These are phyloP conservation scores for Solanum bulbocastanum DNA, from an alignment of 257 asterid genomes.

Conservation along the genomic window DNA sequence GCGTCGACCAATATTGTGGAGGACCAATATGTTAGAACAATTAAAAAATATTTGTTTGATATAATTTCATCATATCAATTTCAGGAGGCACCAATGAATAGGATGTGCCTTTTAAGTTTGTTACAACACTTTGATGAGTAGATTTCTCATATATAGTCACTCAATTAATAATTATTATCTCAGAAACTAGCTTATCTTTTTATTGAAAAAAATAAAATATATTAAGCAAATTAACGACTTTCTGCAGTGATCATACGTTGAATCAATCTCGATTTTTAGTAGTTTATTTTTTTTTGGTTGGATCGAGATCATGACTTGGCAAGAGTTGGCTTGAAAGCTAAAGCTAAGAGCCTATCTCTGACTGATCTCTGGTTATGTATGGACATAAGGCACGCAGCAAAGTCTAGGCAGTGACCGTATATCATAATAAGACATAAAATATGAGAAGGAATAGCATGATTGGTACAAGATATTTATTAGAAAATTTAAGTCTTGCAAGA, in stretches of 20 bases:
- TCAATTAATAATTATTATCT: too few relatives aligned
- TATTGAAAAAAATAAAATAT: too few relatives aligned
- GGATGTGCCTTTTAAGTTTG: neutral
- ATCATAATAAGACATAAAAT: neutral
- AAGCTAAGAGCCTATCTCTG: neutral
- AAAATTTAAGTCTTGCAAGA: neutral
- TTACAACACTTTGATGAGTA: neutral
- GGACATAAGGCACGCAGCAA: neutral
- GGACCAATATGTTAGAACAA: neutral
- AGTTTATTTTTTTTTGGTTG: too few relatives aligned
- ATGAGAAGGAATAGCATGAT: neutral
- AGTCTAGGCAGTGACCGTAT: neutral
- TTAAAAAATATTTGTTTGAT: neutral
- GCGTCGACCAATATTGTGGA: neutral
- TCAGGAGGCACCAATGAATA: neutral
- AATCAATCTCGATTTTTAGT: neutral
- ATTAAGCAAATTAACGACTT: neutral
- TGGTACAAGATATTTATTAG: neutral
- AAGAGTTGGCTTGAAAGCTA: neutral
- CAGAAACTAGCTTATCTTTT: too few relatives aligned
- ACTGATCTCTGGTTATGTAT: neutral
- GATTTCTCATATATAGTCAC: neutral
- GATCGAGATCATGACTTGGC: neutral
- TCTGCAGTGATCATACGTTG: neutral
- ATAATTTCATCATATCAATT: neutral